Conservation (phyloP, 352 stramenopile genomes). For the Phytophthora pini region DNA sequence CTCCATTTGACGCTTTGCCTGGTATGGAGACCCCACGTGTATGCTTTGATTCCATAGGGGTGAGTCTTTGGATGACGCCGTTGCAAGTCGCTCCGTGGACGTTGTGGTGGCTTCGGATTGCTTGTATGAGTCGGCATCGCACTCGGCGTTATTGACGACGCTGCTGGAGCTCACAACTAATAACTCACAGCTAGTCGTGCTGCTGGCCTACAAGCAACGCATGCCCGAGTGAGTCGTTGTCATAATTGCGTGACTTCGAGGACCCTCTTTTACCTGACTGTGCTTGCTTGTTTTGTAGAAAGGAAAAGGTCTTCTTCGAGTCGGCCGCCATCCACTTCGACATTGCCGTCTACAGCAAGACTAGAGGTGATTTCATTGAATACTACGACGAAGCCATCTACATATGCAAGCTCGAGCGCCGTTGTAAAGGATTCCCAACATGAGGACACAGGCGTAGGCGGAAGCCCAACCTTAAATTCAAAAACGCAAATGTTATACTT, state of each 20-base stretch:
- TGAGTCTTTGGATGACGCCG: slow-evolving; percentile 14
- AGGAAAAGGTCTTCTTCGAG: slow-evolving; percentile 57
- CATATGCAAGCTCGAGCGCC: slow-evolving; percentile 45
- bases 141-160: slow-evolving; percentile 47
- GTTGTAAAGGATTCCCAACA: neutral
- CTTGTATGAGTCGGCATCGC: slow-evolving; percentile 62
- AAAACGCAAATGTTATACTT: slow-evolving; percentile 22
- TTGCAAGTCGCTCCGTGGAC: slow-evolving; percentile 11
- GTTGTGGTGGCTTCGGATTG: slow-evolving; percentile 60
- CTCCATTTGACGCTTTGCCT: too few relatives aligned
- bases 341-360: slow-evolving; percentile 40
- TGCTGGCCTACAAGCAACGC: slow-evolving; percentile 79
- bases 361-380: slow-evolving; percentile 13
- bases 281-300: slow-evolving; percentile 12
- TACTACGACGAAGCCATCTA: slow-evolving; percentile 56
- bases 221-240: slow-evolving; percentile 43
- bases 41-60: slow-evolving; percentile 16
- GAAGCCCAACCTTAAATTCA: slow-evolving; percentile 19
- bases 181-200: slow-evolving; percentile 22
- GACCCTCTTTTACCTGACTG: neutral
- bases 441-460: neutral
- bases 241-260: neutral
- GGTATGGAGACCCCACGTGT: neutral
- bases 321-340: slow-evolving; percentile 42
- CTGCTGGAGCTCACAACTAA: slow-evolving; percentile 45